Evolutionary conservation across 1,284 basidiomycete species (phyloP).

Genomic region (Trametes versicolor): DNA sequence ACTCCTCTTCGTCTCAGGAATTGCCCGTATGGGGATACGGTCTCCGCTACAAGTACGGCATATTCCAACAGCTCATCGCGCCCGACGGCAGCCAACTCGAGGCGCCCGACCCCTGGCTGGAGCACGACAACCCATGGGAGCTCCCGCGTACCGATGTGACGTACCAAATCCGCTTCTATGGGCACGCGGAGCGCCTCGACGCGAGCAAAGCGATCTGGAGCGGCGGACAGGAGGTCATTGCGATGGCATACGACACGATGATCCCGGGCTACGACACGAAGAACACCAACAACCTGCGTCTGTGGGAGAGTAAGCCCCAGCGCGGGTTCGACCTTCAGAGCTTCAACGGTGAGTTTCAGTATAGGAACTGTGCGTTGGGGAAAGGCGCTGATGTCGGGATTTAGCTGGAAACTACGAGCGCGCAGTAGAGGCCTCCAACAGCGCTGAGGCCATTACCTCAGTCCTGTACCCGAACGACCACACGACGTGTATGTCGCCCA

Average conservation of each 20-base stretch:
- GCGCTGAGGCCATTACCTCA: conserved; percentile 90
- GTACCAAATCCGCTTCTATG: conserved; percentile 88
- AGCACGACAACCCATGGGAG: conserved; percentile 90
- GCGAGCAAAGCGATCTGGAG: conserved; percentile 81
- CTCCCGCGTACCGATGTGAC: conserved; percentile 86
- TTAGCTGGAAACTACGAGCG: conserved; percentile 90
- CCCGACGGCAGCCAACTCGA: conserved; percentile 87
- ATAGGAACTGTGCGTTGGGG: conserved; percentile 6
- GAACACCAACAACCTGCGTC: conserved; percentile 81
- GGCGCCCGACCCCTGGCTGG: conserved; percentile 94
- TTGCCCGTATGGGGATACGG: conserved; percentile 92
- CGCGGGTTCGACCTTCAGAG: conserved; percentile 92
- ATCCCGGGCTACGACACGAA: conserved; percentile 87
- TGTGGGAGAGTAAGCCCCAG: conserved; percentile 91
- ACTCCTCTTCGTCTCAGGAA: conserved; percentile 85
- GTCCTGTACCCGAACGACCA: conserved; percentile 91
- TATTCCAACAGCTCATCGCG: conserved; percentile 93
- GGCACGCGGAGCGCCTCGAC: conserved; percentile 74
- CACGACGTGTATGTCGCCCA: conserved; percentile 62
- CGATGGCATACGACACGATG: conserved; percentile 91
- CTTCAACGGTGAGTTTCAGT: conserved; percentile 74
- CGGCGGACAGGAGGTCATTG: conserved; percentile 91
- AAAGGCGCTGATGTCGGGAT: conserved; percentile 6
- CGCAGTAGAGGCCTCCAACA: conserved; percentile 86
- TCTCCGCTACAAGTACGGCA: conserved; percentile 89